Evolutionary conservation across 352 stramenopile species (phyloP).

Genomic region (Phytophthora sansomeana): DNA sequence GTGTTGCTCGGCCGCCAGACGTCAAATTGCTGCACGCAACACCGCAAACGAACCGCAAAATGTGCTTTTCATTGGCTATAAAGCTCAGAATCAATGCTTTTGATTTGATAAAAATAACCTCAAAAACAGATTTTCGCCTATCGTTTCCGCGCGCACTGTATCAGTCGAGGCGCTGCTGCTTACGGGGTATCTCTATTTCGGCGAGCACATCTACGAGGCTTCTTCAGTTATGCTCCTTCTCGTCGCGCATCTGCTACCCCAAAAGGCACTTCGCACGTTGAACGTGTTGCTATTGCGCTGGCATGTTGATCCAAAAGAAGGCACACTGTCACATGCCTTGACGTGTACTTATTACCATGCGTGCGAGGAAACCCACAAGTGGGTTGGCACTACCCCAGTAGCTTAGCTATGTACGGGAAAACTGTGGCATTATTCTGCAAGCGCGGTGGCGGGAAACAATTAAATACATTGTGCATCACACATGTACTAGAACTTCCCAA

Average conservation of each 20-base stretch:
- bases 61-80: too few species aligned
- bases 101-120: too few species aligned
- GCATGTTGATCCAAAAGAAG: constrained; percentile 6
- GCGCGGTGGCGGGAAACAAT: background rate
- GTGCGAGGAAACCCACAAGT: background rate
- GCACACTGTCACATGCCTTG: background rate
- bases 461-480: background rate
- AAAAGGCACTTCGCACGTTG: constrained; percentile 19
- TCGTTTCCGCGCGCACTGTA: background rate
- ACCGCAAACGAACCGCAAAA: too few species aligned
- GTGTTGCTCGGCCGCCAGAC: too few species aligned
- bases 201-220: constrained; percentile 17
- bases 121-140: background rate
- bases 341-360: constrained; percentile 9
- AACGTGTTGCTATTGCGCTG: constrained; percentile 27
- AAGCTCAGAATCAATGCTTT: too few species aligned
- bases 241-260: constrained; percentile 7
- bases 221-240: constrained; percentile 14
- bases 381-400: background rate
- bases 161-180: constrained; percentile 16
- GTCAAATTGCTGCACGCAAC: too few species aligned
- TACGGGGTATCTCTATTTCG: constrained; percentile 16
- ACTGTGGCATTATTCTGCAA: background rate
- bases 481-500: constrained; percentile 12
- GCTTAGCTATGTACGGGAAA: background rate